phyloP scores from a whole-genome alignment of 2,329 filamentous ascomycete genomes.

The Amauroascus niger region DNA sequence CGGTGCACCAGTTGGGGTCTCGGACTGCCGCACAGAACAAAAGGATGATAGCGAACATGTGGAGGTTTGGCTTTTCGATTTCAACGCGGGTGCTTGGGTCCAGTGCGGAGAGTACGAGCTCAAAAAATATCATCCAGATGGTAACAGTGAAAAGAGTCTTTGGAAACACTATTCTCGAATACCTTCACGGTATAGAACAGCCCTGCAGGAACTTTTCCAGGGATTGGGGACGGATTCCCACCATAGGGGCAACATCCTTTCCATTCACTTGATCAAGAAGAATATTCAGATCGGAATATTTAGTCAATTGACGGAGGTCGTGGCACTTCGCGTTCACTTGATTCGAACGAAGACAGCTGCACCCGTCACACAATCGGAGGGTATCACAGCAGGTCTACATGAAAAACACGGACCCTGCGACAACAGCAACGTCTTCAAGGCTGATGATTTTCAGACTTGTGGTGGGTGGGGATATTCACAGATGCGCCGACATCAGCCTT shows the following conservation, averaged over 20 bases:
- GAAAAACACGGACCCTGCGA: too few species aligned
- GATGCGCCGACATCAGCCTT: too few species aligned
- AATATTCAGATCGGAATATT: slow-evolving; percentile 1
- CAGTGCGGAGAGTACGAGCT: slow-evolving; percentile 1
- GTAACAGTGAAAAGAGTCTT: background rate
- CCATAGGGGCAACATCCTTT: background rate
- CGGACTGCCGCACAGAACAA: background rate
- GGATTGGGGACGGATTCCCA: background rate
- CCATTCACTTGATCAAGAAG: slow-evolving; percentile 4
- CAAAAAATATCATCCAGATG: background rate
- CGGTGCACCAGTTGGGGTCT: background rate
- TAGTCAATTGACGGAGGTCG: background rate
- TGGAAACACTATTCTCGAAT: slow-evolving; percentile 9
- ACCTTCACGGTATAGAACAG: background rate
- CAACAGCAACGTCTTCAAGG: too few species aligned
- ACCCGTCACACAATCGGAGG: background rate
- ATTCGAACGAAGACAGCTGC: background rate
- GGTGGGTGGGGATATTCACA: too few species aligned
- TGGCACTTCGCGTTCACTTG: slow-evolving; percentile 2
- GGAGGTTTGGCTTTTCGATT: slow-evolving; percentile 8
- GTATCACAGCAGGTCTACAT: background rate
- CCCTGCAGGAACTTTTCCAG: background rate
- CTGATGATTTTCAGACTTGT: too few species aligned
- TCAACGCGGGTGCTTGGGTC: background rate
- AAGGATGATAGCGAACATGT: background rate